A percentile compares a stretch with the other conserved stretches of the same genome.
These are phyloP conservation scores for Phytophthora ramorum DNA, from an alignment of 352 stramenopile species.

Conservation along the genomic window DNA sequence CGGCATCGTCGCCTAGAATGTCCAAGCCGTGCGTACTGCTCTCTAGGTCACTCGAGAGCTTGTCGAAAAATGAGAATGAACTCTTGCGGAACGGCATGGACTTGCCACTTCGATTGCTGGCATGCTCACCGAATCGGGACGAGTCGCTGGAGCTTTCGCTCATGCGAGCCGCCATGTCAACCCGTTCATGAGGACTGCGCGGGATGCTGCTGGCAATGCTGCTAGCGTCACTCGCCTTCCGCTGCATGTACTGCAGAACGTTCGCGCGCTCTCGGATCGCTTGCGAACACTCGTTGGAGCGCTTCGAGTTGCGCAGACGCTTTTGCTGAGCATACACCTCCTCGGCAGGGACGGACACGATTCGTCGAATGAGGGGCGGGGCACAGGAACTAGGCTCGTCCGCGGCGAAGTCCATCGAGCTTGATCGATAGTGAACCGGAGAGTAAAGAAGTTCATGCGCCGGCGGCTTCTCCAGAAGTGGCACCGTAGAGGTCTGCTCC, in stretches of 20 bases:
- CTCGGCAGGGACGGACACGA: constrained; percentile 42
- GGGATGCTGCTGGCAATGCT: constrained; percentile 72
- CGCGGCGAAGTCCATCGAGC: constrained; percentile 39
- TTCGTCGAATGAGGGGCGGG: constrained; percentile 46
- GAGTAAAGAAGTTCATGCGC: constrained; percentile 41
- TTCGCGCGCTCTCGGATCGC: constrained; percentile 84
- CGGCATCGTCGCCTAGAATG: constrained; percentile 45
- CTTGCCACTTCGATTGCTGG: constrained; percentile 58
- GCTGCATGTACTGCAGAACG: constrained; percentile 88
- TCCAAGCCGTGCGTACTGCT: constrained; percentile 62
- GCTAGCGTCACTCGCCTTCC: constrained; percentile 84
- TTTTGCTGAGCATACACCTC: constrained; percentile 28
- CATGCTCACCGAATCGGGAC: constrained; percentile 55
- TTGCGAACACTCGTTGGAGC: constrained; percentile 57
- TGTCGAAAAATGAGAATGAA: constrained; percentile 91
- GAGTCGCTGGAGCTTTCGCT: constrained; percentile 82
- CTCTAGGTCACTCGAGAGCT: constrained; percentile 80
- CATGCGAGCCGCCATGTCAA: constrained; percentile 30
- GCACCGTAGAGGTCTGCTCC: constrained; percentile 18
- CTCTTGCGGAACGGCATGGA: constrained; percentile 62
- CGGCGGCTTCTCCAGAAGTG: constrained; percentile 23
- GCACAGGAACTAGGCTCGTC: constrained; percentile 20
- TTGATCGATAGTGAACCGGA: constrained; percentile 41
- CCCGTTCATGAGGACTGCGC: constrained; percentile 44
- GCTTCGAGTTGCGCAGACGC: constrained; percentile 31